These are phyloP conservation scores for Hemisphaericaspora nanyangensis DNA, from an alignment of 805 yeast genomes.

Conservation along the genomic window DNA sequence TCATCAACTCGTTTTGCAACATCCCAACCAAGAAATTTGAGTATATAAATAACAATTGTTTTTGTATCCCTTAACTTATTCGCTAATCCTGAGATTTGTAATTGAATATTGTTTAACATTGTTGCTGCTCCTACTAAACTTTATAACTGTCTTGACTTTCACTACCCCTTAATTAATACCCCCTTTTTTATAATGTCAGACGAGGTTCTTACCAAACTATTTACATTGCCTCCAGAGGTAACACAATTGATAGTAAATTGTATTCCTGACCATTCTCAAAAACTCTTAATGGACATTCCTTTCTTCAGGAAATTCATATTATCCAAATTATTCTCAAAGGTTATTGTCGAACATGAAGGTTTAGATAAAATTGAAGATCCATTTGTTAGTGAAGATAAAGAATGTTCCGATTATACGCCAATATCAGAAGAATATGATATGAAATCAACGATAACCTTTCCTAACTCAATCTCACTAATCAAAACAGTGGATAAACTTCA, in stretches of 20 bases:
- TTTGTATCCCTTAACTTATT: no score
- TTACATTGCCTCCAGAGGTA: constrained; percentile 2
- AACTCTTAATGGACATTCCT: not conserved
- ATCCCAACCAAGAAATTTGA: no score
- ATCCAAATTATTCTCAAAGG: not conserved
- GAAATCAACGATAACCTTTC: not conserved
- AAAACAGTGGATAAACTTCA: not conserved
- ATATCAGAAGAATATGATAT: not conserved
- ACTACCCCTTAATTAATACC: not conserved
- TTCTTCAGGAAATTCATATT: constrained; percentile 1
- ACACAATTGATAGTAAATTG: not conserved
- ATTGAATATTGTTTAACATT: not conserved
- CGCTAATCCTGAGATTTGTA: no score
- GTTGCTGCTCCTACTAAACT: not conserved
- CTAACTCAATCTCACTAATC: not conserved
- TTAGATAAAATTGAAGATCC: not conserved
- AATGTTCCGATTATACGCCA: constrained; percentile 1
- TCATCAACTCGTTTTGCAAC: no score
- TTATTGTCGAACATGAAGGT: not conserved
- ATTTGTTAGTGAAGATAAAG: not conserved
- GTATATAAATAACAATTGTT: no score
- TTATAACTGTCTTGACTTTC: not conserved
- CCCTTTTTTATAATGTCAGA: no score
- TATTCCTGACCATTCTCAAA: not conserved
- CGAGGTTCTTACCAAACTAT: not conserved